These are phyloP conservation scores for Clonostachys solani DNA, from an alignment of 2,329 filamentous ascomycete genomes.

Conservation along the genomic window DNA sequence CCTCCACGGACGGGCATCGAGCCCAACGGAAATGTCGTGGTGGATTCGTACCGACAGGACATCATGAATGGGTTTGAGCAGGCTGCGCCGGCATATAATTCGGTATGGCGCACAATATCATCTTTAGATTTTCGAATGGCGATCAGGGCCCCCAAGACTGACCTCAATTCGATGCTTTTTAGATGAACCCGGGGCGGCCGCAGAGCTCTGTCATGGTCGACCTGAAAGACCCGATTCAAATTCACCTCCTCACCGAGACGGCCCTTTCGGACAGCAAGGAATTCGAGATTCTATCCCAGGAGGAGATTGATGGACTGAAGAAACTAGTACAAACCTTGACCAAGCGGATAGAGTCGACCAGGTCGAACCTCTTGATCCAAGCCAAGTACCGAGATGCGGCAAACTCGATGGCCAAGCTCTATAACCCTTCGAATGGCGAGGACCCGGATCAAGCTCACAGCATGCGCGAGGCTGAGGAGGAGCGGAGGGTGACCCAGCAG, in stretches of 20 bases:
- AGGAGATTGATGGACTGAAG: constrained; percentile 89
- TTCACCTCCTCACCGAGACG: constrained; percentile 91
- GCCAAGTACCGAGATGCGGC: constrained; percentile 94
- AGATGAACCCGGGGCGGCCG: constrained; percentile 47
- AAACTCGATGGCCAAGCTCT: constrained; percentile 77
- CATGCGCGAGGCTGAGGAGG: constrained; percentile 63
- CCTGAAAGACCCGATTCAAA: constrained; percentile 69
- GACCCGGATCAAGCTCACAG: constrained; percentile 43
- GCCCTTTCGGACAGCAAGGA: constrained; percentile 83
- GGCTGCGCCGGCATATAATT: constrained; percentile 50
- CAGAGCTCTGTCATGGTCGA: constrained; percentile 56
- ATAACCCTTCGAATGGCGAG: constrained; percentile 53
- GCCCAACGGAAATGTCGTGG: constrained; percentile 41
- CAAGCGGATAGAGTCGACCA: constrained; percentile 75
- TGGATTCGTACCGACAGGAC: constrained; percentile 56
- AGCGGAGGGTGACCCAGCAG: constrained; percentile 68
- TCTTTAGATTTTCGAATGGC: not conserved
- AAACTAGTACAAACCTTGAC: constrained; percentile 73
- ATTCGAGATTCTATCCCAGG: constrained; percentile 82
- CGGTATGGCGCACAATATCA: constrained; percentile 36
- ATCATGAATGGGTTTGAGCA: constrained; percentile 48
- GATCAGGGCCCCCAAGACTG: not conserved
- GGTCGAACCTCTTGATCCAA: constrained; percentile 81
- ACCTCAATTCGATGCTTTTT: constrained; percentile 6
- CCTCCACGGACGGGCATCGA: constrained; percentile 21